A percentile compares a stretch with the other conserved stretches of the same genome.
These are phyloP conservation scores for Paecilomyces sp. DNA, from an alignment of 2,329 filamentous ascomycete species.

Conservation along the genomic window DNA sequence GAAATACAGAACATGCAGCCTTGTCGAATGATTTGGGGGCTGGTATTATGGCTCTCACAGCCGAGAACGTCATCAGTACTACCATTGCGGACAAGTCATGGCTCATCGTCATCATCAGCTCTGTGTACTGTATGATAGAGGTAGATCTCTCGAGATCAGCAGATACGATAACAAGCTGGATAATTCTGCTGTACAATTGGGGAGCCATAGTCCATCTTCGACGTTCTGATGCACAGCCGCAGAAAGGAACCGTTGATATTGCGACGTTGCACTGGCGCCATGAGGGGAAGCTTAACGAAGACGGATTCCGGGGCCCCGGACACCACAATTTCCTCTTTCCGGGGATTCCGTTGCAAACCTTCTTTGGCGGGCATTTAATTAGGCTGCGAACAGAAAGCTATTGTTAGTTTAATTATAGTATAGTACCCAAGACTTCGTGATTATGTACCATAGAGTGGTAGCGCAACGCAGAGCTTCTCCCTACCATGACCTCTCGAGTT, in stretches of 20 bases:
- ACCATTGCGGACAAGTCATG: not conserved
- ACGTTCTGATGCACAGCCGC: not conserved
- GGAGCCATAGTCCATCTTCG: not conserved
- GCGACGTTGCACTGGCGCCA: not conserved
- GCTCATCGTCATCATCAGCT: not conserved
- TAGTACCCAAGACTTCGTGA: too few relatives aligned
- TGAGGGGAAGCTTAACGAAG: not conserved
- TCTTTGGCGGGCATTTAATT: not conserved
- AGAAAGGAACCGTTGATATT: not conserved
- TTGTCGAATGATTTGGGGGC: not conserved
- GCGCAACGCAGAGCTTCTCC: too few relatives aligned
- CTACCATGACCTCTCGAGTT: too few relatives aligned
- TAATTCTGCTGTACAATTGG: not conserved
- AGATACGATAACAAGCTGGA: not conserved
- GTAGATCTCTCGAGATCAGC: not conserved
- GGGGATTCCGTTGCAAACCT: not conserved
- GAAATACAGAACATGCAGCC: not conserved
- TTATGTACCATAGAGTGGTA: too few relatives aligned
- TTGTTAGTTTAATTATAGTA: too few relatives aligned
- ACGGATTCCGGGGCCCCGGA: not conserved
- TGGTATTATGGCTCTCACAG: not conserved
- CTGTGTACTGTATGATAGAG: too few relatives aligned
- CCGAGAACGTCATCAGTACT: not conserved
- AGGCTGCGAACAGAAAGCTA: too few relatives aligned
- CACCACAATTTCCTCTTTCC: not conserved